Evolutionary conservation across 1,284 basidiomycete species (phyloP).

Genomic region (Apiotrichum akiyoshidainum): DNA sequence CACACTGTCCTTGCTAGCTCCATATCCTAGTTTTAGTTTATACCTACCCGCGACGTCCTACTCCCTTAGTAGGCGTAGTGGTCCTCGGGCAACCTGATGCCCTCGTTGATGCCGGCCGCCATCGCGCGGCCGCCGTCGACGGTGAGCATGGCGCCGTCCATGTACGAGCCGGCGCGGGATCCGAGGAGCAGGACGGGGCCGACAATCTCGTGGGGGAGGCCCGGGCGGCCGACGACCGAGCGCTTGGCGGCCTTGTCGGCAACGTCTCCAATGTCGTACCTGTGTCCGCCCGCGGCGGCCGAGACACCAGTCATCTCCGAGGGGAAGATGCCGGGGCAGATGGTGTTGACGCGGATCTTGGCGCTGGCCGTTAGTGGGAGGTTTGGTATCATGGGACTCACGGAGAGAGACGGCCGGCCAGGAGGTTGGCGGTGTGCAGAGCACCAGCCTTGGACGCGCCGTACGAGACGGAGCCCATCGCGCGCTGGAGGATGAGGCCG

Average conservation of each 20-base stretch:
- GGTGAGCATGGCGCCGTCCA: conserved; percentile 41
- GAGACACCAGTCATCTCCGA: conserved; percentile 41
- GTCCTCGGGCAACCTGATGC: conserved; percentile 32
- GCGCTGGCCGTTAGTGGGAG: conserved; percentile 2
- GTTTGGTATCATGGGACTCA: conserved; percentile 9
- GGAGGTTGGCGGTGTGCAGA: conserved; percentile 34
- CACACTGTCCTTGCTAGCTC: no score
- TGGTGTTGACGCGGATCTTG: conserved; percentile 46
- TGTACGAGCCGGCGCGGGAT: conserved; percentile 42
- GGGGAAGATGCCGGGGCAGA: conserved; percentile 42
- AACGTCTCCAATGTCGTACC: conserved; percentile 24
- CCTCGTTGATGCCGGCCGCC: conserved; percentile 38
- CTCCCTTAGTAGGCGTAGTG: conserved; percentile 19
- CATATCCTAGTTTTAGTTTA: not conserved
- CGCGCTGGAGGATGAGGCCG: conserved; percentile 40
- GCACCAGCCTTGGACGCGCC: conserved; percentile 44
- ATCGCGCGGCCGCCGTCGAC: conserved; percentile 48
- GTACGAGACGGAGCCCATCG: conserved; percentile 39
- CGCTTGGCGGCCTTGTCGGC: conserved; percentile 30
- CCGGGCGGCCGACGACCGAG: conserved; percentile 43
- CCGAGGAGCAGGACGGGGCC: conserved; percentile 44
- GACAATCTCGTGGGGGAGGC: conserved; percentile 45
- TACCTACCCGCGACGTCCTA: not conserved
- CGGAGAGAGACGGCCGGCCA: conserved; percentile 38
- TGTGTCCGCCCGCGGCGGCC: conserved; percentile 16